Conservation (phyloP, 495 filamentous ascomycete genomes). For the Podospora didyma region DNA sequence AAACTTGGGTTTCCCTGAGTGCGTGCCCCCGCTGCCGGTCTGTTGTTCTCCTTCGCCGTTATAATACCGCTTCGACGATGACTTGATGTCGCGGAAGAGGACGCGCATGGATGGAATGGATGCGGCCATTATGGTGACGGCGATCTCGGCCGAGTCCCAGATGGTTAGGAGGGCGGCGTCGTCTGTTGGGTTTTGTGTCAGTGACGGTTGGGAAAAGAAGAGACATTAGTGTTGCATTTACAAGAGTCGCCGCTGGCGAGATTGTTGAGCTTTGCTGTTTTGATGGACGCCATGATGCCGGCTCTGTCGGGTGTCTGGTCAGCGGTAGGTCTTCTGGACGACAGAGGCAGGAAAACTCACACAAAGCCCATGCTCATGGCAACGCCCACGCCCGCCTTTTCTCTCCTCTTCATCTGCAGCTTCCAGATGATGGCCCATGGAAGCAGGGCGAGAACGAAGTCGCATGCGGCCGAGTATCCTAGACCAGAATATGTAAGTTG, state of each 20-base stretch:
- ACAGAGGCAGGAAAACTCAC: background rate
- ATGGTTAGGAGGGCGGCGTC: constrained; percentile 1
- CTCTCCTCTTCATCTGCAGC: constrained; percentile 24
- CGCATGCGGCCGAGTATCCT: constrained; percentile 27
- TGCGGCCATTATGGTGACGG: constrained; percentile 23
- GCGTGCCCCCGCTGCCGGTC: background rate
- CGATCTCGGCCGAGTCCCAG: constrained; percentile 15
- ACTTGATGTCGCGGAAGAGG: constrained; percentile 14
- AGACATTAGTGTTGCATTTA: background rate
- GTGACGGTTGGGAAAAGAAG: background rate
- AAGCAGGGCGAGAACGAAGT: constrained; percentile 25
- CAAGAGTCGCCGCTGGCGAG: constrained; percentile 2
- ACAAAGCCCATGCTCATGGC: constrained; percentile 34
- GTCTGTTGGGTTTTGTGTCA: background rate
- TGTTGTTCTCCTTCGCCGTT: background rate
- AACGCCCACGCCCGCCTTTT: constrained; percentile 29
- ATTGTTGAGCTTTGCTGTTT: constrained; percentile 5
- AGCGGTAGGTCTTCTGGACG: background rate
- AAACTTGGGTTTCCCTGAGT: background rate
- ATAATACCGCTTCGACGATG: constrained; percentile 1
- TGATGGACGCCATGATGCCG: constrained; percentile 17
- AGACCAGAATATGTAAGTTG: background rate
- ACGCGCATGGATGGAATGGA: constrained; percentile 20
- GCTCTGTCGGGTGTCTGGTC: constrained; percentile 7
- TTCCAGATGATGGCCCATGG: constrained; percentile 28